Conservation (phyloP, 352 stramenopile genomes). For the Pythium angustatum region DNA sequence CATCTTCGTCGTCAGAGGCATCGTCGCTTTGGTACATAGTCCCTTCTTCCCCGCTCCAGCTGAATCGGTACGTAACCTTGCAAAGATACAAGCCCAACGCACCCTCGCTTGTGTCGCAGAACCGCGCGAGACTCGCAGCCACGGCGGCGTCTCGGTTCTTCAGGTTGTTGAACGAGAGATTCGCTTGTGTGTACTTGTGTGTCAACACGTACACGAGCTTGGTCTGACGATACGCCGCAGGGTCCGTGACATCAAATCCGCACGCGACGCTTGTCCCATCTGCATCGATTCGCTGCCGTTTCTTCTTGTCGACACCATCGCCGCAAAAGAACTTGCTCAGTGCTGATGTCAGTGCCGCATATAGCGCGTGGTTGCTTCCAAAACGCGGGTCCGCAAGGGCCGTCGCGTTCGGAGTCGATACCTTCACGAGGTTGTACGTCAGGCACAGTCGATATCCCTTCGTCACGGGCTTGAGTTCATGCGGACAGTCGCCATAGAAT, state of each 20-base stretch:
- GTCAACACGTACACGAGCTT: constrained; percentile 18
- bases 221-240: background rate
- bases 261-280: background rate
- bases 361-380: background rate
- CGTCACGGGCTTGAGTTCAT: constrained; percentile 11
- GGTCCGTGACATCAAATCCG: constrained; percentile 10
- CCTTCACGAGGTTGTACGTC: constrained; percentile 22
- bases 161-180: constrained; percentile 14
- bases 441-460: constrained; percentile 14
- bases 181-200: constrained; percentile 23
- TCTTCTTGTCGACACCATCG: background rate
- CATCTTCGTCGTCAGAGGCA: background rate
- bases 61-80: constrained; percentile 13
- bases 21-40: constrained; percentile 6
- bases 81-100: constrained; percentile 9
- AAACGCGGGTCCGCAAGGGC: background rate
- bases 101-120: constrained; percentile 21
- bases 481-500: constrained; percentile 20
- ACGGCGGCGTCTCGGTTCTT: constrained; percentile 17
- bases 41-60: constrained; percentile 3
- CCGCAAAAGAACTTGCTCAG: constrained; percentile 4
- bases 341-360: constrained; percentile 1
- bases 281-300: background rate
- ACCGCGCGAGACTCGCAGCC: constrained; percentile 2
- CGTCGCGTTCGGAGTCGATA: too few relatives aligned